Percentiles rank a stretch among this genome's conserved stretches.
Evolutionary conservation across 177 flowering plant genomes (phyloP).

Genomic region (Vitis hybrid): DNA sequence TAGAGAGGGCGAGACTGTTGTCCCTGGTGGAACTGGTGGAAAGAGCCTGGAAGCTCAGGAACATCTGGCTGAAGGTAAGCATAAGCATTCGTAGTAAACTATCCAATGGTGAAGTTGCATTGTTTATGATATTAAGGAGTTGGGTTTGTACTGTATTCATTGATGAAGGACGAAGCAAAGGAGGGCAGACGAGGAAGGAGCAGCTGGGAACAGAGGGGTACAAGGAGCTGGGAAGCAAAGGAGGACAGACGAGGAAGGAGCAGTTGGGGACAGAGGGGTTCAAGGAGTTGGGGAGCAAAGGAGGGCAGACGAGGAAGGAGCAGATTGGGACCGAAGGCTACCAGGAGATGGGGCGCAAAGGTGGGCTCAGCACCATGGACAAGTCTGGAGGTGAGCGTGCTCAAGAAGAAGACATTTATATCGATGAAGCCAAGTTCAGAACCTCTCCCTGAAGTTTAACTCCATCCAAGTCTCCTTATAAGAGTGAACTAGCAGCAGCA

Average conservation of each 20-base stretch:
- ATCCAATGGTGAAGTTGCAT: too few relatives aligned
- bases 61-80: conserved; percentile 67
- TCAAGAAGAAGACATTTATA: conserved; percentile 44
- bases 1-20: conserved; percentile 71
- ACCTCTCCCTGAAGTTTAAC: background rate
- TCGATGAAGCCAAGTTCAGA: conserved; percentile 62
- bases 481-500: too few relatives aligned
- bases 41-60: conserved; percentile 82
- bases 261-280: conserved; percentile 47
- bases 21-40: conserved; percentile 84
- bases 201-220: conserved; percentile 27
- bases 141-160: too few relatives aligned
- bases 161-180: conserved; percentile 34
- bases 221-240: conserved; percentile 17
- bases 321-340: conserved; percentile 74
- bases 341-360: conserved; percentile 64
- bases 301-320: conserved; percentile 68
- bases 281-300: conserved; percentile 50
- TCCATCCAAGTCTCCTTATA: too few relatives aligned
- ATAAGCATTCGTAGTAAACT: background rate
- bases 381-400: conserved; percentile 64
- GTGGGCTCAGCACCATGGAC: conserved; percentile 60
- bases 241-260: conserved; percentile 33
- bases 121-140: too few relatives aligned
- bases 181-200: conserved; percentile 16